Evolutionary conservation across 257 asterid genomes (phyloP).

Genomic region (Solanum bulbocastanum): DNA sequence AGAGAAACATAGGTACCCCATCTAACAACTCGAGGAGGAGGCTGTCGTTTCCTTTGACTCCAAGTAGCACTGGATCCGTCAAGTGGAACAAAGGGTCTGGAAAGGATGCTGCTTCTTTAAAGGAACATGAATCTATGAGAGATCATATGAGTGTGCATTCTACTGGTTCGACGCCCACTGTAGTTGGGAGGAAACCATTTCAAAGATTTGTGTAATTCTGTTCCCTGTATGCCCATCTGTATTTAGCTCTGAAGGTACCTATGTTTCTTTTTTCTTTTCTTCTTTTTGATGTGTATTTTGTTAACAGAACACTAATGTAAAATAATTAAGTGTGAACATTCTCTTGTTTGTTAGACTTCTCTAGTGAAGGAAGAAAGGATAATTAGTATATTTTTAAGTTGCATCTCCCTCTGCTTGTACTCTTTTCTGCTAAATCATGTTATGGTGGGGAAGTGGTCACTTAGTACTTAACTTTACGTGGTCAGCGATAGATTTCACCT

Average conservation of each 20-base stretch:
- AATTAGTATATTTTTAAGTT: background rate
- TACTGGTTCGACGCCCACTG: constrained; percentile 56
- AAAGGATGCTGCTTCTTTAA: constrained; percentile 39
- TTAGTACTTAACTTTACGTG: background rate
- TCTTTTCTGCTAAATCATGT: background rate
- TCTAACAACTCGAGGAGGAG: constrained; percentile 62
- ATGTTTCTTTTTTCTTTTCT: background rate
- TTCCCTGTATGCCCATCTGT: constrained; percentile 4
- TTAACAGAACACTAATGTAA: background rate
- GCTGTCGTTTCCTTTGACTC: constrained; percentile 80
- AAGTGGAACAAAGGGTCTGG: constrained; percentile 66
- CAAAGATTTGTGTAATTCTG: constrained; percentile 87
- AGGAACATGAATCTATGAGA: constrained; percentile 26
- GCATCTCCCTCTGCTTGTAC: background rate
- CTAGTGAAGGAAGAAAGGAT: background rate
- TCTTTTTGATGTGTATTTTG: background rate
- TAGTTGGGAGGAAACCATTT: constrained; percentile 70
- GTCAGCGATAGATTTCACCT: background rate
- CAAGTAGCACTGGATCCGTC: constrained; percentile 37
- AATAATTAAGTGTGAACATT: background rate
- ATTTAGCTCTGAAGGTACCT: constrained; percentile 13
- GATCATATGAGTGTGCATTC: constrained; percentile 47
- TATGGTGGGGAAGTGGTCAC: background rate
- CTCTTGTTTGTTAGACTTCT: background rate
- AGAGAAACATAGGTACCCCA: constrained; percentile 61